These are phyloP conservation scores for Chlorella sp. DNA, from an alignment of 139 green algal genomes.

Conservation along the genomic window DNA sequence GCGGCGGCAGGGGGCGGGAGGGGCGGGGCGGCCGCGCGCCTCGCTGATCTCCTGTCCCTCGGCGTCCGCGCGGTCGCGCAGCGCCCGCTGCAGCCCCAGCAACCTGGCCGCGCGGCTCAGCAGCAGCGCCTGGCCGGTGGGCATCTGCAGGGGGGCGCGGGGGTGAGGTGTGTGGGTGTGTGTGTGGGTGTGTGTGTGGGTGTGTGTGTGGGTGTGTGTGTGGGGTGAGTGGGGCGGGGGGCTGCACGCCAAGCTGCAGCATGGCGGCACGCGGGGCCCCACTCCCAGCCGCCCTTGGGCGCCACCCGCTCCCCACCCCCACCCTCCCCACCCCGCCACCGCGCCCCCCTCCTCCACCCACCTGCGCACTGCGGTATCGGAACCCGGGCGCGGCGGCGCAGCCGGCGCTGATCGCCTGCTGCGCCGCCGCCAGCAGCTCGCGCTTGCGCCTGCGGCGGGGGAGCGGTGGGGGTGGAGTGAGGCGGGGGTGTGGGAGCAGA, in stretches of 20 bases:
- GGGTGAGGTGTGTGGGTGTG: neutral
- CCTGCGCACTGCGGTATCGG: conserved; percentile 9
- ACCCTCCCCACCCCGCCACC: neutral
- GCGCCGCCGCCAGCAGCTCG: neutral
- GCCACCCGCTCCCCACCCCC: neutral
- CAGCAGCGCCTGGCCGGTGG: conserved; percentile 39
- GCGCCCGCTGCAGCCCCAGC: conserved; percentile 28
- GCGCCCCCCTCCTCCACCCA: neutral
- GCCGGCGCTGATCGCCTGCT: too few relatives aligned
- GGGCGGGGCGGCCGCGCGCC: too few relatives aligned
- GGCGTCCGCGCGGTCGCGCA: too few relatives aligned
- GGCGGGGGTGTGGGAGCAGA: too few relatives aligned
- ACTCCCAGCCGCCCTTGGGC: too few relatives aligned
- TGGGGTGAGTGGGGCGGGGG: neutral
- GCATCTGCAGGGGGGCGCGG: conserved; percentile 21
- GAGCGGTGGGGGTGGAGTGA: too few relatives aligned
- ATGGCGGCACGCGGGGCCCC: neutral
- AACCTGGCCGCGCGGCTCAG: conserved; percentile 45
- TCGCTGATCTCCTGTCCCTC: too few relatives aligned
- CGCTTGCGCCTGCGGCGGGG: too few relatives aligned
- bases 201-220: neutral
- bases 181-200: neutral
- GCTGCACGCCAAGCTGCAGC: neutral
- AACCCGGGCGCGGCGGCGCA: conserved; percentile 1
- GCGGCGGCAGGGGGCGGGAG: neutral